Conservation (phyloP, 2,329 filamentous ascomycete genomes). For the Colletotrichum truncatum region DNA sequence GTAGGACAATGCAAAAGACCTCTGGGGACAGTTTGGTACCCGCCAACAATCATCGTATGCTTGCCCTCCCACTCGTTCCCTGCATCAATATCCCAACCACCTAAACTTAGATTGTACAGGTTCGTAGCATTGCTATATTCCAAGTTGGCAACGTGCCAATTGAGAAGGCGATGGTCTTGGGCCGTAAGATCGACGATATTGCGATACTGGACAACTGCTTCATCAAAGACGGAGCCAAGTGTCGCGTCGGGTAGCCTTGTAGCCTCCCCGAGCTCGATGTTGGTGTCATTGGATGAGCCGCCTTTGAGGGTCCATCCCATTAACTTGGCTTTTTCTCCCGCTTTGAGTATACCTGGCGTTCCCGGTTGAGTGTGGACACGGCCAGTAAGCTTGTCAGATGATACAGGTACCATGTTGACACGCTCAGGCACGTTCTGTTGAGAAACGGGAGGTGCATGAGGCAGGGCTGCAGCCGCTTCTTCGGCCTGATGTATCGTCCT, state of each 20-base stretch:
- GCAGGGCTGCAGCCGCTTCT: constrained; percentile 71
- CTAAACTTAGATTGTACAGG: constrained; percentile 85
- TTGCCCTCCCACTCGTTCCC: constrained; percentile 97
- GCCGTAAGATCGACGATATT: constrained; percentile 82
- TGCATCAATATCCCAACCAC: constrained; percentile 95
- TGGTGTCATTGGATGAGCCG: constrained; percentile 69
- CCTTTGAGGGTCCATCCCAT: constrained; percentile 85
- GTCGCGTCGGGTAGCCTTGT: constrained; percentile 75
- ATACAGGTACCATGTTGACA: constrained; percentile 69
- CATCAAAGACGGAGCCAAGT: constrained; percentile 89
- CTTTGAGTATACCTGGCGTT: constrained; percentile 74
- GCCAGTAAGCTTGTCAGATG: constrained; percentile 75
- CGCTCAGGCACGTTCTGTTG: constrained; percentile 63
- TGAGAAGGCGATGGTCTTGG: constrained; percentile 89
- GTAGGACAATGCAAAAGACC: constrained; percentile 82
- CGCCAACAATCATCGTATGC: constrained; percentile 92
- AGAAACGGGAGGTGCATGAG: constrained; percentile 60
- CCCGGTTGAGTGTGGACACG: constrained; percentile 77
- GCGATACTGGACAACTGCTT: constrained; percentile 89
- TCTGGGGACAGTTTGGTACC: constrained; percentile 92
- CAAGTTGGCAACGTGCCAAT: constrained; percentile 98
- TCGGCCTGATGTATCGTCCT: constrained; percentile 80
- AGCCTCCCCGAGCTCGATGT: constrained; percentile 75
- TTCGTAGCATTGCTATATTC: constrained; percentile 97
- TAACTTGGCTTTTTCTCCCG: constrained; percentile 77